Evolutionary conservation across 371 early-diverging fungal genomes (phyloP).

Genomic region (Apophysomyces ossiformis): DNA sequence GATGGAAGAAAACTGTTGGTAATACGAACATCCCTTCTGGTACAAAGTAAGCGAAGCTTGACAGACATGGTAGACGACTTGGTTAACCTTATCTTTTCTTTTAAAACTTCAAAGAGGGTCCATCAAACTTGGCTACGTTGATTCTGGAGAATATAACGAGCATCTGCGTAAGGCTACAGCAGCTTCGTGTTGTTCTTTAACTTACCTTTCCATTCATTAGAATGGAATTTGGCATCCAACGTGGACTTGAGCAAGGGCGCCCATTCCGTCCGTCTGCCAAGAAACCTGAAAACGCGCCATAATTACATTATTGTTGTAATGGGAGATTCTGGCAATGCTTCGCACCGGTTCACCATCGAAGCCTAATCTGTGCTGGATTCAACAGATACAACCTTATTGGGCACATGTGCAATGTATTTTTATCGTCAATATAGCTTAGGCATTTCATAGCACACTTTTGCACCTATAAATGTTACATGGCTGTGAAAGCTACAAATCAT

Average conservation of each 20-base stretch:
- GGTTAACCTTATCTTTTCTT: neutral
- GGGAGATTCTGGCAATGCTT: constrained; percentile 54
- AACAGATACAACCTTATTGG: too few relatives aligned
- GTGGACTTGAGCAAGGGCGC: constrained; percentile 38
- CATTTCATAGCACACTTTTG: too few relatives aligned
- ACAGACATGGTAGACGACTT: neutral
- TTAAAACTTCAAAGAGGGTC: constrained; percentile 21
- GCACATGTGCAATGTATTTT: too few relatives aligned
- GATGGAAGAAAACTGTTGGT: constrained; percentile 21
- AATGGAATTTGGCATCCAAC: constrained; percentile 32
- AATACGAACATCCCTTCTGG: constrained; percentile 19
- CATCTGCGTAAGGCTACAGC: constrained; percentile 32
- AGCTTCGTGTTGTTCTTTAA: neutral
- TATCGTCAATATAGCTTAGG: too few relatives aligned
- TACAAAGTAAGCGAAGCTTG: constrained; percentile 17
- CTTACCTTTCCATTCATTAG: neutral
- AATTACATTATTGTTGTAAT: constrained; percentile 48
- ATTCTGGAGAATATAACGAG: constrained; percentile 33
- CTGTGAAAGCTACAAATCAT: too few relatives aligned
- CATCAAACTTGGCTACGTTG: constrained; percentile 46
- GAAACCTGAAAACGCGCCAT: constrained; percentile 26
- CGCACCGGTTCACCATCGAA: constrained; percentile 42
- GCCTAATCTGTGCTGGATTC: too few relatives aligned
- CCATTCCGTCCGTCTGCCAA: constrained; percentile 34
- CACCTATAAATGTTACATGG: too few relatives aligned